Evolutionary conservation across 805 yeast species (phyloP), one percentile per base, ranked within the genome.

Genomic region (Pichia deserticola): DNA sequence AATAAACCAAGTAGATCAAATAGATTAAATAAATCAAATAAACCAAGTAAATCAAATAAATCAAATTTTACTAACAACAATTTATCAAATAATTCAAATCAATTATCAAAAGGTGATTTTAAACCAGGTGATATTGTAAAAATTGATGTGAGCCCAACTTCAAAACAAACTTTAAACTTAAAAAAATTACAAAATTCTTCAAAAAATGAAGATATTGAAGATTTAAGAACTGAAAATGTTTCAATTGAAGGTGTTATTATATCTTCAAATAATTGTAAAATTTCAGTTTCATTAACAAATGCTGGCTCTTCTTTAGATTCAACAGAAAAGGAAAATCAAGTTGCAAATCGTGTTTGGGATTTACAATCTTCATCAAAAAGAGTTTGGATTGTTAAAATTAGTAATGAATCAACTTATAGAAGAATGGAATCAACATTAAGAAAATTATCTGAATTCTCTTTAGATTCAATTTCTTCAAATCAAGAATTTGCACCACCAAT

Each of bases 381-480:
- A 79, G 63, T 84, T 46, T 86, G 92, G 86, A 59, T 90, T 1
- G 83, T 81, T 12, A 79, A 84, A 58, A 64, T 84, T 33, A 73
- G 79, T 34, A 85, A 86, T 64, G 82, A 86, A 13, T 71, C 84
- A 29, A 84, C 93, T 0, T 83, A 84, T 61, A 82, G 82, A 58
- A 64, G 95, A 54, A 88, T 89, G 95, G 79, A 81, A 48, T 79
- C 84, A 11, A 81, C 93, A 1, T 71, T 89, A 80, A 73, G 82
- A 33, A 84, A 82, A 56, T 67, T 89, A 34, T 67, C 70, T 10
- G 86, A 81, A 51, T 54, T 81, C 46, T 53, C 57, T 12, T 30
- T 43, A 20, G 66, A 68, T 9, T 57, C 67, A 3, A 55, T 70
- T 0, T 67, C 74, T 27, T 59, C 60, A 7, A 34, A 34, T 13